Evolutionary conservation across 2,329 filamentous ascomycete species (phyloP).

Genomic region (Venturia aucupariae): DNA sequence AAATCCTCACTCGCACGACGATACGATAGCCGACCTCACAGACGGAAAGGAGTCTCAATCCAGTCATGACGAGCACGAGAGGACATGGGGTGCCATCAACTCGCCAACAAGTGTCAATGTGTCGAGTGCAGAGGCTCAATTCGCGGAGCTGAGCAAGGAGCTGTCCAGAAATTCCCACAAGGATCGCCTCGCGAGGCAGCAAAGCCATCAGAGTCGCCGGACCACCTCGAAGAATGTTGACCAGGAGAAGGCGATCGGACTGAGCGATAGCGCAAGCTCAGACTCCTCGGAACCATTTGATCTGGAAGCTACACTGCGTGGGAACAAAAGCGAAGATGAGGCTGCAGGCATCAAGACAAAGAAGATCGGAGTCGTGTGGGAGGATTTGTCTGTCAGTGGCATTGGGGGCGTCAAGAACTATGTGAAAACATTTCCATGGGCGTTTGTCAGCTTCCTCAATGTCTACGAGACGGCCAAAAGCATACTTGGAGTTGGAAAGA

Average conservation of each 20-base stretch:
- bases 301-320: slow-evolving; percentile 63
- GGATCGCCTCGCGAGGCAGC: slow-evolving; percentile 28
- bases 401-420: slow-evolving; percentile 66
- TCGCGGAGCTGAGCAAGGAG: slow-evolving; percentile 51
- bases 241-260: slow-evolving; percentile 21
- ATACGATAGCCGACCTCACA: background rate
- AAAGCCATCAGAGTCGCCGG: slow-evolving; percentile 19
- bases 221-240: slow-evolving; percentile 1
- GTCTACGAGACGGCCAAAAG: slow-evolving; percentile 55
- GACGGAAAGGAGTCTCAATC: background rate
- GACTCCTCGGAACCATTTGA: slow-evolving; percentile 57
- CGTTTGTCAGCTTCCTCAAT: slow-evolving; percentile 69
- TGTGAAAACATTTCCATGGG: slow-evolving; percentile 66
- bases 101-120: slow-evolving; percentile 48
- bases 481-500: slow-evolving; percentile 56
- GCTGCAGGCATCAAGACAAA: slow-evolving; percentile 74
- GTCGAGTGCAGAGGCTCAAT: slow-evolving; percentile 59
- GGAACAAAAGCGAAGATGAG: slow-evolving; percentile 60
- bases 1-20: background rate
- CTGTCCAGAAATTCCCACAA: slow-evolving; percentile 34
- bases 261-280: slow-evolving; percentile 17
- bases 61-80: background rate
- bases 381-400: slow-evolving; percentile 65
- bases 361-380: slow-evolving; percentile 72
- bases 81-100: background rate